phyloP scores from a whole-genome alignment of 257 asterid genomes.

The Capsicum rhomboideum region DNA sequence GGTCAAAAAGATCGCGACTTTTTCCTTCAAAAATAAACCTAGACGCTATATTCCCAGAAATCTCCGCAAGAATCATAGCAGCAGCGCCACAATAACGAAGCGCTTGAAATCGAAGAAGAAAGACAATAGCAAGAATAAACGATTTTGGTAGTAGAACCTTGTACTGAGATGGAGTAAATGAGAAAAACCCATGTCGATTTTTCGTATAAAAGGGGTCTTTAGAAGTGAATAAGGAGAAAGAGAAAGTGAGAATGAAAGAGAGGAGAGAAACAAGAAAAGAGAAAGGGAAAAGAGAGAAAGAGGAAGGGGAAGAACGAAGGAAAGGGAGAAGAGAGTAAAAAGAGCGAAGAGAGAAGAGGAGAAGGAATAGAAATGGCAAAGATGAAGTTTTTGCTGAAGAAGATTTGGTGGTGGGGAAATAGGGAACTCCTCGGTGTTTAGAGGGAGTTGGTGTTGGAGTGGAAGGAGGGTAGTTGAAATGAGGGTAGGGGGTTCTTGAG shows the following conservation, averaged over 20 bases:
- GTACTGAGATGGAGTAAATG: constrained; percentile 39
- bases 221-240: constrained; percentile 25
- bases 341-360: constrained; percentile 85
- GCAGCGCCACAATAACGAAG: constrained; percentile 84
- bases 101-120: constrained; percentile 77
- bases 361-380: constrained; percentile 46
- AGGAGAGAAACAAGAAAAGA: constrained; percentile 74
- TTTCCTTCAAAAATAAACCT: constrained; percentile 52
- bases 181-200: constrained; percentile 30
- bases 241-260: constrained; percentile 60
- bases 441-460: constrained; percentile 91
- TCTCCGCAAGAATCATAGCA: constrained; percentile 84
- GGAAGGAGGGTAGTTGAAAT: constrained; percentile 38
- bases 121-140: constrained; percentile 50
- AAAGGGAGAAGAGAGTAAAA: constrained; percentile 84
- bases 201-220: constrained; percentile 21
- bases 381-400: constrained; percentile 25
- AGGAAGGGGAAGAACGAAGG: constrained; percentile 67
- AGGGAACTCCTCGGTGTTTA: constrained; percentile 62
- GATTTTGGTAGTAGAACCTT: constrained; percentile 53
- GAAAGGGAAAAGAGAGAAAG: constrained; percentile 85
- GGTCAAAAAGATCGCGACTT: constrained; percentile 20
- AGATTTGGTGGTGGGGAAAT: constrained; percentile 23
- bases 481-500: constrained; percentile 25
- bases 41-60: constrained; percentile 70